Percentiles rank a stretch among this genome's conserved stretches.
These are phyloP conservation scores for Colletotrichum spaethianum DNA, from an alignment of 2,329 filamentous ascomycete genomes.

Conservation along the genomic window DNA sequence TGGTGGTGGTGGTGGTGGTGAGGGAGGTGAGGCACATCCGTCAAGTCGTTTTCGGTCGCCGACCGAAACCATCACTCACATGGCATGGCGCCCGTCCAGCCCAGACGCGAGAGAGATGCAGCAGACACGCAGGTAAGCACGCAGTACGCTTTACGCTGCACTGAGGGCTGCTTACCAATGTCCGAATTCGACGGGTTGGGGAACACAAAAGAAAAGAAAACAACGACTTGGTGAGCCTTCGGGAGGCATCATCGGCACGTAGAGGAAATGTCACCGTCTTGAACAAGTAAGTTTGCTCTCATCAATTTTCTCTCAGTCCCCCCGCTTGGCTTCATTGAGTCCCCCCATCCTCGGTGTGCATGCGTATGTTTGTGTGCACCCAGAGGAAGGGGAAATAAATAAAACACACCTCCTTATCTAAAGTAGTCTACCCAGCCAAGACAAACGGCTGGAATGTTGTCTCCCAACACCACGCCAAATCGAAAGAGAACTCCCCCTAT, in stretches of 20 bases:
- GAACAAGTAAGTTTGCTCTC: neutral
- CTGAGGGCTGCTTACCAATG: constrained; percentile 1
- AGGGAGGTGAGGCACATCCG: neutral
- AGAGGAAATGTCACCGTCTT: constrained; percentile 11
- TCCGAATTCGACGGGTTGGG: constrained; percentile 6
- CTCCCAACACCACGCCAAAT: constrained; percentile 41
- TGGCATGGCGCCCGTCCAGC: neutral
- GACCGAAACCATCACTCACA: constrained; percentile 36
- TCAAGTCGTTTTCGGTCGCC: constrained; percentile 35
- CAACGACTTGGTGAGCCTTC: neutral
- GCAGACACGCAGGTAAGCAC: neutral
- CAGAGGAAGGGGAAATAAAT: neutral
- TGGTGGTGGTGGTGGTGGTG: neutral
- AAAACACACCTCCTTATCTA: constrained; percentile 28
- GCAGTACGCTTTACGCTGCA: neutral
- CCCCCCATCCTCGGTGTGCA: constrained; percentile 10
- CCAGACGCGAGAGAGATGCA: constrained; percentile 10
- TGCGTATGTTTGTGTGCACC: constrained; percentile 13
- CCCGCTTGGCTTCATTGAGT: neutral
- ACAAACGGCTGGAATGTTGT: constrained; percentile 39
- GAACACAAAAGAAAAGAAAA: neutral
- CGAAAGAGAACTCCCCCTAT: neutral
- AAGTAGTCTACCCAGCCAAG: constrained; percentile 27
- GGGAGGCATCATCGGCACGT: constrained; percentile 14
- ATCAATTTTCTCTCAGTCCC: constrained; percentile 3